A percentile compares a stretch with the other conserved stretches of the same genome.
phyloP scores from a whole-genome alignment of 2,329 filamentous ascomycete genomes.

The Nannizzia gypsea region DNA sequence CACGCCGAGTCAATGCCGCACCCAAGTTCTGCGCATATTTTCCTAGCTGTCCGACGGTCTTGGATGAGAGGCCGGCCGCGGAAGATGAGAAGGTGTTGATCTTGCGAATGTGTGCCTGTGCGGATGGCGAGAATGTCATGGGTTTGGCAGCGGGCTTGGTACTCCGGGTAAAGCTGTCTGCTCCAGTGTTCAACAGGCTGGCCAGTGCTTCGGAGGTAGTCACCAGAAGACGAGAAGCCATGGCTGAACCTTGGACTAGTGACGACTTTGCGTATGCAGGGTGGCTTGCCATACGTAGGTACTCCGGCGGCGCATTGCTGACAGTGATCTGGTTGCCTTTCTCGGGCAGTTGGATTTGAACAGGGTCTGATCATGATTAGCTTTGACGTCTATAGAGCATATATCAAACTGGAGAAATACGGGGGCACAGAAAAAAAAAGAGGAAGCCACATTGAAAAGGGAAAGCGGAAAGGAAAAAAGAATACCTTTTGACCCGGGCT shows the following conservation, averaged over 20 bases:
- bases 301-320: slow-evolving; percentile 42
- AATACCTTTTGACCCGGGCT: slow-evolving; percentile 81
- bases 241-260: slow-evolving; percentile 74
- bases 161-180: slow-evolving; percentile 67
- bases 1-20: slow-evolving; percentile 57
- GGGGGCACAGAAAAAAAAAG: background rate
- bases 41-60: slow-evolving; percentile 74
- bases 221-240: slow-evolving; percentile 82
- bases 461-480: background rate
- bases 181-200: slow-evolving; percentile 63
- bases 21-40: slow-evolving; percentile 84
- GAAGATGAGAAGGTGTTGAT: slow-evolving; percentile 75
- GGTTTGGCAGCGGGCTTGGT: slow-evolving; percentile 68
- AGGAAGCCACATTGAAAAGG: background rate
- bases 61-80: slow-evolving; percentile 67
- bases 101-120: slow-evolving; percentile 73
- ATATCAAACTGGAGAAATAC: background rate
- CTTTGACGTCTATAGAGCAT: background rate
- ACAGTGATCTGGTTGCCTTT: slow-evolving; percentile 38
- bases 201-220: slow-evolving; percentile 72
- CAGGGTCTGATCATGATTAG: slow-evolving; percentile 29
- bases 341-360: slow-evolving; percentile 37
- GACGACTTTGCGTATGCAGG: slow-evolving; percentile 84
- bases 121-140: slow-evolving; percentile 74
- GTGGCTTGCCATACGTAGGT: slow-evolving; percentile 66